Evolutionary conservation across 2,329 filamentous ascomycete species (phyloP).

Genomic region (Epichloe hybrida): DNA sequence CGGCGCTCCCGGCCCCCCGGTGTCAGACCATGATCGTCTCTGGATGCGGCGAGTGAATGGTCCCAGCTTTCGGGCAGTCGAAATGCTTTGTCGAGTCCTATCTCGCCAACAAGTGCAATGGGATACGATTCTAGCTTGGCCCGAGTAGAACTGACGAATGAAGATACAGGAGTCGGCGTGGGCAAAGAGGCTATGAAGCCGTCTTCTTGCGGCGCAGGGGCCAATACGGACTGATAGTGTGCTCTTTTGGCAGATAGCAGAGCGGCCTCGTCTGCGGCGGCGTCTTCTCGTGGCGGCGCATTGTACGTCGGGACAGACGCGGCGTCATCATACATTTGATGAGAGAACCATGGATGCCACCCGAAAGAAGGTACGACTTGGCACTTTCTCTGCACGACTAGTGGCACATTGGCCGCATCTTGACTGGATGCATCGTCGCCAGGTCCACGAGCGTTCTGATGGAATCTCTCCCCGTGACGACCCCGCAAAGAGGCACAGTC

Average conservation of each 20-base stretch:
- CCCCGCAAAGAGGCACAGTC: background rate
- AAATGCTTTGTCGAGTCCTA: slow-evolving; percentile 66
- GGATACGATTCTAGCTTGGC: slow-evolving; percentile 42
- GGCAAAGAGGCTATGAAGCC: slow-evolving; percentile 39
- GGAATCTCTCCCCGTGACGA: background rate
- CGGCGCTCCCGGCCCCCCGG: slow-evolving; percentile 62
- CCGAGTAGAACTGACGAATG: slow-evolving; percentile 43
- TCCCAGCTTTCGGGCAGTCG: slow-evolving; percentile 52
- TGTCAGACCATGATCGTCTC: slow-evolving; percentile 32
- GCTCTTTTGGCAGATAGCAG: slow-evolving; percentile 25
- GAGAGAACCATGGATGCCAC: slow-evolving; percentile 79
- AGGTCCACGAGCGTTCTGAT: background rate
- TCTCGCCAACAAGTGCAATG: slow-evolving; percentile 58
- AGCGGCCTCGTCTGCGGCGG: slow-evolving; percentile 9
- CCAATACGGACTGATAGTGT: slow-evolving; percentile 58
- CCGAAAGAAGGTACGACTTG: slow-evolving; percentile 57
- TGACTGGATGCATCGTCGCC: background rate
- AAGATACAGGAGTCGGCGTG: slow-evolving; percentile 43
- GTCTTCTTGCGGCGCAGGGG: slow-evolving; percentile 31
- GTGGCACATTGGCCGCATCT: background rate
- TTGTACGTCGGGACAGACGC: slow-evolving; percentile 24
- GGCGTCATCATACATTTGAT: slow-evolving; percentile 57
- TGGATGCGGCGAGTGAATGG: slow-evolving; percentile 15
- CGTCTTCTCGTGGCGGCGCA: slow-evolving; percentile 3
- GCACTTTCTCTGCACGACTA: slow-evolving; percentile 5